Base-by-base conservation (phyloP, 2,329 filamentous ascomycete genomes). In the Helminthosporium solani region DNA sequence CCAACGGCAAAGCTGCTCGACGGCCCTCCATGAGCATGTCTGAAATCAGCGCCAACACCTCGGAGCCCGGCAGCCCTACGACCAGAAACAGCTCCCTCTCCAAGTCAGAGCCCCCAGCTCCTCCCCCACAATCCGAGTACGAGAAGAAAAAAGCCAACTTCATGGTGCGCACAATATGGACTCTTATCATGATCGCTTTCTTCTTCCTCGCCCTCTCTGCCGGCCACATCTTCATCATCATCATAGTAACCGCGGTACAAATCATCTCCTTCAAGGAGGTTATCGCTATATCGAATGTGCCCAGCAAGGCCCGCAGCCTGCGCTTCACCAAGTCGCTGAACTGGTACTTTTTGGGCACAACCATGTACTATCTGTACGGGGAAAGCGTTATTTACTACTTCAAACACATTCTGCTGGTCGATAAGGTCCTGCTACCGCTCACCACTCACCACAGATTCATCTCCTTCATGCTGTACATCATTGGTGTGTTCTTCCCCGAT, bases 371-470 rank as follows among this genome's bases (percentile, higher is more conserved):
- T 62, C 79, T 99, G 40, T 99, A 99, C 68, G 94, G 94, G 66
- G 94, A 99, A 75, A 96, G 90, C 63, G 92, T 99, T 66, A 96
- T 99, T 65, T 99, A 99, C 77, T 99, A 99, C 75, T 99, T 99
- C 76, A 99, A 99, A 80, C 94, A 99, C 70, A 92, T 99, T 57
- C 85, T 99, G 34, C 77, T 99, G 48, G 91, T 99, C 36, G 94
- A 99, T 73, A 89, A 87, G 71, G 88, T 97, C 36, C 78, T 99
- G 51, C 78, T 96, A 47, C 94, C 94, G 7, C 84, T 99, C 68
- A 91, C 94, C 44, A 97, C 92, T 14, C 94, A 99, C 75, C 94
- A 99, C 71, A 83, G 94, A 58, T 99, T 99, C 78, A 96, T 99
- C 71, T 96, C 91, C 77, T 97, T 99, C 67, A 87, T 95, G 73